These are phyloP conservation scores for Scleromitrula shiraiana DNA, from an alignment of 2,329 filamentous ascomycete genomes.

Conservation along the genomic window DNA sequence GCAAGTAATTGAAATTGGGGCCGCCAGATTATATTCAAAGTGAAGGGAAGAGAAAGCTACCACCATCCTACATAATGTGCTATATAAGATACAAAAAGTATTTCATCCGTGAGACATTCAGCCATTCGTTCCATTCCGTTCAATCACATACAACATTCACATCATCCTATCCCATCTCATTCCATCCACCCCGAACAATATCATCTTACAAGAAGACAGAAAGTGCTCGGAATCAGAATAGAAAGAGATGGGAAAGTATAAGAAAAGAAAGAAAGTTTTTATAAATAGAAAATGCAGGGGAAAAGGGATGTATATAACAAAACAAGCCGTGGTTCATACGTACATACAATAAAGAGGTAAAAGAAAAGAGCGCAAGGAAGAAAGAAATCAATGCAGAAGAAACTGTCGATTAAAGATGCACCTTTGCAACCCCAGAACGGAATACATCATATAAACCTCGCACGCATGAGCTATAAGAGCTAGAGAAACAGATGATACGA, in stretches of 20 bases:
- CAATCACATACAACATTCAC: not conserved
- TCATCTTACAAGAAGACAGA: constrained; percentile 10
- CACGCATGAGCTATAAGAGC: no score
- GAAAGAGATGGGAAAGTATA: constrained; percentile 14
- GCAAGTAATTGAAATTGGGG: not conserved
- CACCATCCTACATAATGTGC: constrained; percentile 15
- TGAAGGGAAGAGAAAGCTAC: not conserved
- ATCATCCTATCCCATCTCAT: not conserved
- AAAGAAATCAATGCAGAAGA: not conserved
- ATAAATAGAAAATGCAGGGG: not conserved
- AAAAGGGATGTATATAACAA: not conserved
- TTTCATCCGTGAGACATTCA: constrained; percentile 7
- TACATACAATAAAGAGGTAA: not conserved
- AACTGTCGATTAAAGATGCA: not conserved
- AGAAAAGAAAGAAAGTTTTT: not conserved
- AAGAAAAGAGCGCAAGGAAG: not conserved
- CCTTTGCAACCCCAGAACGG: not conserved
- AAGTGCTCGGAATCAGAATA: not conserved
- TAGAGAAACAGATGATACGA: no score
- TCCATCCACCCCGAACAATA: not conserved
- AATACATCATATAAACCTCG: not conserved
- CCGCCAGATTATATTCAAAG: constrained; percentile 7
- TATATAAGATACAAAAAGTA: constrained; percentile 8
- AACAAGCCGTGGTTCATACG: constrained; percentile 1
- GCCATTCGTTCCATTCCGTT: constrained; percentile 1